phyloP scores from a whole-genome alignment of 495 filamentous ascomycete genomes.

The Pseudomonodictys pantanalensis region DNA sequence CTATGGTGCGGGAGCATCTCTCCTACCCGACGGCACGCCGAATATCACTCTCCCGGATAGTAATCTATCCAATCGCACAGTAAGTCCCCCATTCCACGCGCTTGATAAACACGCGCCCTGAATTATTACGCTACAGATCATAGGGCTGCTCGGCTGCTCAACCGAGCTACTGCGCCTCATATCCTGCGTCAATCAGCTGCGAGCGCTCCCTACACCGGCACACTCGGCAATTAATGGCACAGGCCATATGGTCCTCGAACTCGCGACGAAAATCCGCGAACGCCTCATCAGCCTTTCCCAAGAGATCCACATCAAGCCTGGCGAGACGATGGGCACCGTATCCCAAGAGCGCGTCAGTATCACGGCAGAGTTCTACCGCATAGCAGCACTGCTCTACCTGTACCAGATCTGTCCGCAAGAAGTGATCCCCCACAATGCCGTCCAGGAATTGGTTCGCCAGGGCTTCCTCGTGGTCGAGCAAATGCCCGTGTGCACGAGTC shows the following conservation, averaged over 20 bases:
- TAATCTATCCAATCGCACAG: slow-evolving; percentile 1
- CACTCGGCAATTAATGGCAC: background rate
- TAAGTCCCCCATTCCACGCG: background rate
- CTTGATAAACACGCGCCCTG: background rate
- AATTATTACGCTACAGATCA: slow-evolving; percentile 1
- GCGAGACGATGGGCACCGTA: slow-evolving; percentile 10
- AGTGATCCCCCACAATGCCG: background rate
- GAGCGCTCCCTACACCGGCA: background rate
- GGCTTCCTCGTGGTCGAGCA: slow-evolving; percentile 6
- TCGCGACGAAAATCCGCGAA: background rate
- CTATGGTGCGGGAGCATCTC: background rate
- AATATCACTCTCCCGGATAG: slow-evolving; percentile 11
- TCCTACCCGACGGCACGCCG: background rate
- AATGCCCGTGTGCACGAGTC: slow-evolving; percentile 24
- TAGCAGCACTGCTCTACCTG: slow-evolving; percentile 16
- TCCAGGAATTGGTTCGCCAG: background rate
- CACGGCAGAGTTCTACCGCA: slow-evolving; percentile 23
- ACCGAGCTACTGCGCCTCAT: slow-evolving; percentile 15
- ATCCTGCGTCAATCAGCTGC: slow-evolving; percentile 19
- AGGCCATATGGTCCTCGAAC: background rate
- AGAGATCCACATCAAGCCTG: slow-evolving; percentile 8
- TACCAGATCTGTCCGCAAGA: slow-evolving; percentile 6
- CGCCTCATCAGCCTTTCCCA: slow-evolving; percentile 9
- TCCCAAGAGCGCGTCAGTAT: slow-evolving; percentile 7
- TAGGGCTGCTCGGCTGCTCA: slow-evolving; percentile 18